Evolutionary conservation across 1,139 yeast species (phyloP).

Genomic region (Wickerhamomyces sp.): DNA sequence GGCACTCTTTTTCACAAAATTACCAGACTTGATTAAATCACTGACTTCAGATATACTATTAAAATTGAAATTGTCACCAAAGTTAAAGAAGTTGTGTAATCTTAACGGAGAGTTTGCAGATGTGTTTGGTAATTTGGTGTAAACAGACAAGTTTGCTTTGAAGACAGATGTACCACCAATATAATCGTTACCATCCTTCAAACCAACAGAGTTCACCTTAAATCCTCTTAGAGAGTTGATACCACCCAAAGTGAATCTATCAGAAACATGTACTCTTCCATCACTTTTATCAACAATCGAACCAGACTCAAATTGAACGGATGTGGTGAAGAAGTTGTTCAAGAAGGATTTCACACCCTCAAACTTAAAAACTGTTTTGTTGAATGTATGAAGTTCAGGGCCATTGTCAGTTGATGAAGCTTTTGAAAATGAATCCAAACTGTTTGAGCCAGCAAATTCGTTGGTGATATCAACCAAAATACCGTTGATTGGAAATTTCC

Average conservation of each 20-base stretch:
- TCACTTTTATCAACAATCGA: constrained; percentile 21
- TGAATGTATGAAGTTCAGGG: constrained; percentile 22
- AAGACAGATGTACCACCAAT: constrained; percentile 26
- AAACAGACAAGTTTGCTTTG: constrained; percentile 25
- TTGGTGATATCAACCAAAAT: constrained; percentile 20
- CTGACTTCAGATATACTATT: constrained; percentile 3
- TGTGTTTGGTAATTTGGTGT: constrained; percentile 25
- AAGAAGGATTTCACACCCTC: constrained; percentile 24
- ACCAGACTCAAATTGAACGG: constrained; percentile 25
- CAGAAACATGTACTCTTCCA: constrained; percentile 29
- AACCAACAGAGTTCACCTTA: constrained; percentile 68
- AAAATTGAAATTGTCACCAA: constrained; percentile 20
- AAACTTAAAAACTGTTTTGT: constrained; percentile 21
- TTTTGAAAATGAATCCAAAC: constrained; percentile 18
- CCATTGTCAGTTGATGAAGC: constrained; percentile 9
- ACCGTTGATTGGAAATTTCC: constrained; percentile 25
- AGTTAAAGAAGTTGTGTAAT: constrained; percentile 20
- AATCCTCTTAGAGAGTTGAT: constrained; percentile 79
- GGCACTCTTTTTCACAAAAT: constrained; percentile 20
- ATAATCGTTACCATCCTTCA: constrained; percentile 40
- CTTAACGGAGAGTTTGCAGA: constrained; percentile 25
- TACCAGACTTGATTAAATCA: constrained; percentile 10
- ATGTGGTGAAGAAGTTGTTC: constrained; percentile 22
- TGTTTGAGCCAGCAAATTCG: constrained; percentile 25
- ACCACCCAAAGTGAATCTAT: constrained; percentile 61